phyloP scores from a whole-genome alignment of 2,329 filamentous ascomycete species.

The Orbilia ellipsospora region DNA sequence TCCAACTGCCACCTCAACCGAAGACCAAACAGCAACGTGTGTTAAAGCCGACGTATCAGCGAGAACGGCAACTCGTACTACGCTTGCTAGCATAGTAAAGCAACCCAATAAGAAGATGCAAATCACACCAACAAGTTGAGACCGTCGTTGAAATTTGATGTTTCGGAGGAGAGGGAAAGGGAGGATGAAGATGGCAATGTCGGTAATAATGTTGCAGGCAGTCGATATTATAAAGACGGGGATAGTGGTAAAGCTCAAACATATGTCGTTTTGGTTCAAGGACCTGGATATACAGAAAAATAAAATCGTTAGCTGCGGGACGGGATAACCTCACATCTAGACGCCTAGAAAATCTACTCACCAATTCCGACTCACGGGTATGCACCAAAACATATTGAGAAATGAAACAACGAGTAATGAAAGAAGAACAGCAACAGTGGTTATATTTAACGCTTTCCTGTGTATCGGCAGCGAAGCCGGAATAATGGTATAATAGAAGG shows the following conservation, averaged over 20 bases:
- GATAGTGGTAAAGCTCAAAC: conserved; percentile 43
- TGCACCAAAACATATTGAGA: conserved; percentile 53
- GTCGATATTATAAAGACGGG: conserved; percentile 53
- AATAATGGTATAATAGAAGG: conserved; percentile 48
- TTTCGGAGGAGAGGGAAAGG: conserved; percentile 49
- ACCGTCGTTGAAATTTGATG: conserved; percentile 47
- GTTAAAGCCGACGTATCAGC: conserved; percentile 41
- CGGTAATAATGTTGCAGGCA: conserved; percentile 47
- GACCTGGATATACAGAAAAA: conserved; percentile 17
- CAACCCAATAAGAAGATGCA: conserved; percentile 35
- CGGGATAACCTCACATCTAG: no score
- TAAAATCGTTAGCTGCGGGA: background rate
- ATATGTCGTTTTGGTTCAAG: conserved; percentile 28
- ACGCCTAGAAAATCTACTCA: background rate
- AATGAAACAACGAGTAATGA: conserved; percentile 36
- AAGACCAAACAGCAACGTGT: conserved; percentile 49
- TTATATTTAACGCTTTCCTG: conserved; percentile 38
- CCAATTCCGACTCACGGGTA: conserved; percentile 47
- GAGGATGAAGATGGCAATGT: conserved; percentile 51
- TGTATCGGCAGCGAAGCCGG: conserved; percentile 31
- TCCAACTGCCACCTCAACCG: conserved; percentile 42
- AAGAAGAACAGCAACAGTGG: conserved; percentile 29
- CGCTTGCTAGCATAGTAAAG: conserved; percentile 49
- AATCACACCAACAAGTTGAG: conserved; percentile 33
- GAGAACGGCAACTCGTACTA: conserved; percentile 40